Base-by-base conservation (phyloP, 169 alveolate species). In the Plasmodium chabaudi region DNA sequence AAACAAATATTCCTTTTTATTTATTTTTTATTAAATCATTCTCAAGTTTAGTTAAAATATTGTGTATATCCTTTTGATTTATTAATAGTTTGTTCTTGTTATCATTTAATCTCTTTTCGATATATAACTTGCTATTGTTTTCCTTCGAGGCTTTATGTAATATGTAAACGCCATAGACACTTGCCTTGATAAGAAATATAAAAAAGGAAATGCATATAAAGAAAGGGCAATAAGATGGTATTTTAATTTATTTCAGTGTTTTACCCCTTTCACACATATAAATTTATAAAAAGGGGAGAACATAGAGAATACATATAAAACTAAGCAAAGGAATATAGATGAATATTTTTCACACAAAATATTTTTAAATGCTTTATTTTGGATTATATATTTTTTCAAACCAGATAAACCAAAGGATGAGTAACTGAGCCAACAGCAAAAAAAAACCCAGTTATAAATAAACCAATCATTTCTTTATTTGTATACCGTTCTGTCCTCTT, bases 391-490 rank as follows among this genome's bases (percentile, higher is more conserved):
- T 65, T 70, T 79, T 44, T 55, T 46, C 46, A 69, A 53, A 79
- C 89, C 79, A 79, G 64, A 67, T 79, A 79, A 65, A 79, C 65
- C 53, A 67, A 19, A n/a, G 89, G 56, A 49, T 79, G 82, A 46
- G 89, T 65, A 53, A 67, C 79, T 65, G 89, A 79, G 19, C 69
- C 89, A 44, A 79, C 55, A 13, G 89, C 82, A 67, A 79, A 65
- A 69, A 79, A 79, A 60, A 79, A 79, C 17, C 89, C 89, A 13
- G 89, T 67, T 57, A 79, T 9, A 69, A 79, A 79, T 79, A 79
- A 69, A 46, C 82, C 89, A 13, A 79, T 9, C 13, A 79, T 49
- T 64, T 79, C 89, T 65, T 67, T 79, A 79, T 79, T 60, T 64
- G 39, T 79, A 79, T 79, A 79, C 17, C 59, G 47, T n/a, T 79